These are phyloP conservation scores for Metschnikowia reukaufii DNA, from an alignment of 805 yeast species.

Conservation along the genomic window DNA sequence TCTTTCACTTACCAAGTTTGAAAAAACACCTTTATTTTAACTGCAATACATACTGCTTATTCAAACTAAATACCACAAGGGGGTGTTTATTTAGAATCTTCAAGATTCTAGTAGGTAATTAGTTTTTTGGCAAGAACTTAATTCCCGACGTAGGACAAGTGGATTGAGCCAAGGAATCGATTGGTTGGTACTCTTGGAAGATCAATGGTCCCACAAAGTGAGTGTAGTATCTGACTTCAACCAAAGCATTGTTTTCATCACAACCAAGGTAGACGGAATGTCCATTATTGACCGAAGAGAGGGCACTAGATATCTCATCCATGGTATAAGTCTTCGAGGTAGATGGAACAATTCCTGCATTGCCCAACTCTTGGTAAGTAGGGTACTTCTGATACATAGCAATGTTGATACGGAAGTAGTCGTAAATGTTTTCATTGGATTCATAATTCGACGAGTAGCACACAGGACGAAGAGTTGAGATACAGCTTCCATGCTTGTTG, in stretches of 20 bases:
- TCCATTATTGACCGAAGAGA: slow-evolving; percentile 30
- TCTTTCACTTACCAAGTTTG: too few relatives aligned
- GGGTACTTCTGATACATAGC: slow-evolving; percentile 33
- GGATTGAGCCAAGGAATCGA: slow-evolving; percentile 54
- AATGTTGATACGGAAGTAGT: slow-evolving; percentile 30
- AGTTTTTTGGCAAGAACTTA: slow-evolving; percentile 68
- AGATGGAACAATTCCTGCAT: slow-evolving; percentile 38
- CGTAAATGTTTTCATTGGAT: slow-evolving; percentile 27
- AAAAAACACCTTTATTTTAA: too few relatives aligned
- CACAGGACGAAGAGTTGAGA: slow-evolving; percentile 36
- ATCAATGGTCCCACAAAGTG: slow-evolving; percentile 24
- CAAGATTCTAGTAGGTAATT: too few relatives aligned
- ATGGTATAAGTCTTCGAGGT: slow-evolving; percentile 31
- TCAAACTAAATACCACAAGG: too few relatives aligned
- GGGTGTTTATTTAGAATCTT: too few relatives aligned
- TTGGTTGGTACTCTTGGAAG: slow-evolving; percentile 44
- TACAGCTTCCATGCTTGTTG: slow-evolving; percentile 45
- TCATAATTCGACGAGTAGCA: slow-evolving; percentile 30
- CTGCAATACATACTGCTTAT: too few relatives aligned
- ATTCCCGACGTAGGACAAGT: slow-evolving; percentile 73
- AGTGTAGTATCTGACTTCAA: slow-evolving; percentile 28
- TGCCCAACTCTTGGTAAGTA: slow-evolving; percentile 34
- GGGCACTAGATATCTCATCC: slow-evolving; percentile 31
- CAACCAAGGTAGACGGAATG: slow-evolving; percentile 37
- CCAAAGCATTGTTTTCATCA: slow-evolving; percentile 20